Percentiles rank a stretch among this genome's conserved stretches.
phyloP scores from a whole-genome alignment of 2,329 filamentous ascomycete species.

The Didymella lethalis region DNA sequence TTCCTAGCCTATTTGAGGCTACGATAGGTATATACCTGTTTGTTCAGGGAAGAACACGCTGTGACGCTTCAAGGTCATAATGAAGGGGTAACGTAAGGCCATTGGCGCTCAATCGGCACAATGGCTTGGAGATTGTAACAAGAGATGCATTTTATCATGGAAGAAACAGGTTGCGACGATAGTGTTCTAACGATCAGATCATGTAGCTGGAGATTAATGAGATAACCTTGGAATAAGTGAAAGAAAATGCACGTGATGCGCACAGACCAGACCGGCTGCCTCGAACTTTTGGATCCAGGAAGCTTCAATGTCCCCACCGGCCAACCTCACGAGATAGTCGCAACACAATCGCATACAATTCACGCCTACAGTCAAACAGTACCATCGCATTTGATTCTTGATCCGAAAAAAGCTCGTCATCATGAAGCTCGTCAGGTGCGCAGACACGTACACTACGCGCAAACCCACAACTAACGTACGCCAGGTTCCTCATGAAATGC shows the following conservation, averaged over 20 bases:
- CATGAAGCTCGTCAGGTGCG: conserved; percentile 51
- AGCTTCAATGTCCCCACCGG: conserved; percentile 30
- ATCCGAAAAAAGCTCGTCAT: conserved; percentile 16
- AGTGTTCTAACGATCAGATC: not conserved
- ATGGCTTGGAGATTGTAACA: not conserved
- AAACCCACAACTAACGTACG: conserved; percentile 30
- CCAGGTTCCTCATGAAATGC: conserved; percentile 98
- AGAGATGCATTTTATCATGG: not conserved
- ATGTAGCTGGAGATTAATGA: not conserved
- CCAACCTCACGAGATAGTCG: conserved; percentile 25
- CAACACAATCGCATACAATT: conserved; percentile 21
- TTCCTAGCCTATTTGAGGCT: not conserved
- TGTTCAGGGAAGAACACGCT: not conserved
- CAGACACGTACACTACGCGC: conserved; percentile 1
- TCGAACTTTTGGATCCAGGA: conserved; percentile 34
- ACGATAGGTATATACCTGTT: not conserved
- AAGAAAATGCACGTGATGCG: conserved; percentile 8
- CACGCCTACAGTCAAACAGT: not conserved
- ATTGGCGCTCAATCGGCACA: no score
- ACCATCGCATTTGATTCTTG: not conserved
- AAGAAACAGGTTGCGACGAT: not conserved
- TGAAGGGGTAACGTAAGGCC: no score
- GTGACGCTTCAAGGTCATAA: not conserved
- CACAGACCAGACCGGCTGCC: conserved; percentile 19
- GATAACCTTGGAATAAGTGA: not conserved